Evolutionary conservation across 495 filamentous ascomycete genomes (phyloP), one percentile per base, ranked within the genome.

Genomic region (Hypoxylon fragiforme): DNA sequence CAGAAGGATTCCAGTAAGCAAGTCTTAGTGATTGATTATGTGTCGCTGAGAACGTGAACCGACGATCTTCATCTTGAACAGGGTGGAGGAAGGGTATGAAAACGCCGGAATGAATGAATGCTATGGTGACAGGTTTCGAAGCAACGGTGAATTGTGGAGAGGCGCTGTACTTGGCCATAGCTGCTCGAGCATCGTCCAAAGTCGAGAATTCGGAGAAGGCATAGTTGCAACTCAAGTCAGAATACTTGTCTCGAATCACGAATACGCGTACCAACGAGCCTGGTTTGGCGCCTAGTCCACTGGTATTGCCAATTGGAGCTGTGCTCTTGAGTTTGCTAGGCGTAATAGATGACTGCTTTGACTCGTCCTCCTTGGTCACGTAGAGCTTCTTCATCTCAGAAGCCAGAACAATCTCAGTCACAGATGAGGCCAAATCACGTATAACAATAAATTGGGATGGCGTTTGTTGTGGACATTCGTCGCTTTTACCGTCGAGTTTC

Each of bases 121-220:
- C 87, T 20, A 90, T 79, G 37, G 81, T 73, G 22, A 92, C 87
- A 0, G 84, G 83, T 54, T 82, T 86, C 1, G 89, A 92, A 0
- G 87, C 83, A 44, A 96, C 91, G 3, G 90, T 92, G 58, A 95
- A 95, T 56, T 87, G 90, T 4, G 90, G 84, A 36, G 86, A 83
- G 1, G 84, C 87, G 12, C 85, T 83, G 58, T 86, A 87, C 52
- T 91, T 88, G 3, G 77, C 74, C 50, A 94, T 70, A 2, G 91
- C 91, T 26, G 83, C 87, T 72, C 85, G 81, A 1, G 91, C 90
- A 69, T 95, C 91, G 71, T 90, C 70, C 32, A 78, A 58, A 0
- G 70, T 88, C n/a, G 81, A 83, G 64, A 92, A 96, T 66, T 96
- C 91, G 16, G 88, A 91, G 65, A 96, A 96, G 0, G 91, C 91